Conservation (phyloP, 1,284 basidiomycete genomes). For the Lentinus polychrous region DNA sequence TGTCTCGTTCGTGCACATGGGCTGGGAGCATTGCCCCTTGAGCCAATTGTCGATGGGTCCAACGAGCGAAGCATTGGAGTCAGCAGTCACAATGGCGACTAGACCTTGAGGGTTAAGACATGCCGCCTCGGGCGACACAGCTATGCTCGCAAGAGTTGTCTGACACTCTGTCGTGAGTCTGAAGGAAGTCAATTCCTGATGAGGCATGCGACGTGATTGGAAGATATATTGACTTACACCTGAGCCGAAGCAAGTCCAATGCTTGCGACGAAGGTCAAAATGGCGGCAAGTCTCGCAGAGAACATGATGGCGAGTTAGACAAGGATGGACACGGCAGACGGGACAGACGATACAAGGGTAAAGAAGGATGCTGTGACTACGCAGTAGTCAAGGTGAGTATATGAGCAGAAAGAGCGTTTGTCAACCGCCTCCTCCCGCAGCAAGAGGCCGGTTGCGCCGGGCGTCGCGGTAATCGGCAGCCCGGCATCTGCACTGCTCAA, state of each 20-base stretch:
- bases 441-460: too few species aligned
- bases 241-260: background rate
- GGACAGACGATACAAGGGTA: background rate
- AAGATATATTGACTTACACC: background rate
- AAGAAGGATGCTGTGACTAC: too few species aligned
- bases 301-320: slow-evolving; percentile 1
- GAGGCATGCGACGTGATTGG: background rate
- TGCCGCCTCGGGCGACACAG: slow-evolving; percentile 35
- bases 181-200: background rate
- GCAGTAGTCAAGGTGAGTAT: too few species aligned
- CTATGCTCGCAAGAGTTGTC: slow-evolving; percentile 28
- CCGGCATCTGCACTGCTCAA: too few species aligned
- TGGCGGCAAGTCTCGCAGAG: background rate
- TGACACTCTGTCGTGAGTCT: slow-evolving; percentile 35
- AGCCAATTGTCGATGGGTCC: slow-evolving; percentile 51
- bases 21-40: slow-evolving; percentile 42
- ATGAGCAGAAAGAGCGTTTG: too few species aligned
- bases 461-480: too few species aligned
- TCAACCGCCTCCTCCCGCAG: too few species aligned
- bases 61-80: slow-evolving; percentile 40
- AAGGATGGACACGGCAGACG: background rate
- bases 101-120: slow-evolving; percentile 50
- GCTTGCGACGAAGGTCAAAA: slow-evolving; percentile 2
- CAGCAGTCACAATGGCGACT: slow-evolving; percentile 32
- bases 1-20: slow-evolving; percentile 51